A percentile compares a stretch with the other conserved stretches of the same genome.
Evolutionary conservation across 2,329 filamentous ascomycete genomes (phyloP).

Genomic region (Colletotrichum cereale): DNA sequence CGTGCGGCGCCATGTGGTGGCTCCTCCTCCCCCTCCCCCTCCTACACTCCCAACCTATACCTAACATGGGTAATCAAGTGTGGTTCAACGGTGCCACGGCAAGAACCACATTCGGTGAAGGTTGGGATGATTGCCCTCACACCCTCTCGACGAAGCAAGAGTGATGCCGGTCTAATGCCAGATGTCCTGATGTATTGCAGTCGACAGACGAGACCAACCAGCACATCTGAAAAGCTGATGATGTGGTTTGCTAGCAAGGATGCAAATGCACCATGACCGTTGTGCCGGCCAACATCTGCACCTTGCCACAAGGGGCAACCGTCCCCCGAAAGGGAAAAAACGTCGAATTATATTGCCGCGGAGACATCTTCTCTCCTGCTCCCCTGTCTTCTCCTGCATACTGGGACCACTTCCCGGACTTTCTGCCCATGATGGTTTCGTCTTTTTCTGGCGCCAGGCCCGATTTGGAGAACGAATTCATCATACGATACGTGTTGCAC

Average conservation of each 20-base stretch:
- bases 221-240: slow-evolving; percentile 1
- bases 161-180: slow-evolving; percentile 35
- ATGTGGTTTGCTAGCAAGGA: slow-evolving; percentile 18
- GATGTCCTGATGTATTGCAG: slow-evolving; percentile 3
- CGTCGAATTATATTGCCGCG: slow-evolving; percentile 12
- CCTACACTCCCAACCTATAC: background rate
- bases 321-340: background rate
- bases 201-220: slow-evolving; percentile 18
- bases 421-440: background rate
- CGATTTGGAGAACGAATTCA: background rate
- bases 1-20: slow-evolving; percentile 12
- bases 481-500: background rate
- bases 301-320: slow-evolving; percentile 13
- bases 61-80: slow-evolving; percentile 10
- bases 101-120: slow-evolving; percentile 33
- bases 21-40: background rate
- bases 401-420: background rate
- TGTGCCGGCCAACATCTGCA: slow-evolving; percentile 28
- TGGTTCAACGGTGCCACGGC: slow-evolving; percentile 26
- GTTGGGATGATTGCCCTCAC: slow-evolving; percentile 31
- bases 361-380: slow-evolving; percentile 18
- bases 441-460: background rate
- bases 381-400: background rate
- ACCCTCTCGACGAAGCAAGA: slow-evolving; percentile 30
- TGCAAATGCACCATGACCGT: slow-evolving; percentile 18